Percentiles rank a stretch among this genome's conserved stretches.
phyloP scores from a whole-genome alignment of 805 yeast species.

The Kuraishia piskuri region DNA sequence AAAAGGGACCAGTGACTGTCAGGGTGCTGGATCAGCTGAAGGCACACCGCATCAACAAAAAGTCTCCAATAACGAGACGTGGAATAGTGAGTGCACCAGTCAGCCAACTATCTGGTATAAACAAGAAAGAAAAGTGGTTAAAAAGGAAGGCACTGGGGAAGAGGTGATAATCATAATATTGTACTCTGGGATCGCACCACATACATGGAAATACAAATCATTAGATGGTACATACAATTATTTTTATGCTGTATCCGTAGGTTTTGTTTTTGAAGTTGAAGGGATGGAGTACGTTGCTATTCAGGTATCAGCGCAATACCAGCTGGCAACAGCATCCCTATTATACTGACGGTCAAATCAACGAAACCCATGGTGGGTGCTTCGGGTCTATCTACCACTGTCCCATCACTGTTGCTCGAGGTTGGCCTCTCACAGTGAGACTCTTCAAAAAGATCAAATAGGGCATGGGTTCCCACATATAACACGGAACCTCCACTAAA shows the following conservation, averaged over 20 bases:
- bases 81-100: constrained; percentile 12
- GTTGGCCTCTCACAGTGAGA: constrained; percentile 1
- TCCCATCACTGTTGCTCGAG: background rate
- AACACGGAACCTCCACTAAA: constrained; percentile 69
- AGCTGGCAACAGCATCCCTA: constrained; percentile 21
- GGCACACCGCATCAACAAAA: background rate
- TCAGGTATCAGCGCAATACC: background rate
- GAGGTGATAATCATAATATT: background rate
- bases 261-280: background rate
- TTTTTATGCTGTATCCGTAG: background rate
- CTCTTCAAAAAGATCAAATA: constrained; percentile 26
- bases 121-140: constrained; percentile 9
- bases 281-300: background rate
- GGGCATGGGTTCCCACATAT: constrained; percentile 61
- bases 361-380: constrained; percentile 4
- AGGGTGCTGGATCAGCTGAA: constrained; percentile 17
- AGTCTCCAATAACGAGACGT: constrained; percentile 3
- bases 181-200: background rate
- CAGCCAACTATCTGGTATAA: constrained; percentile 10
- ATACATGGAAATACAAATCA: background rate
- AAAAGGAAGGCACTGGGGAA: constrained; percentile 9
- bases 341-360: constrained; percentile 11
- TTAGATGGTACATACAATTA: background rate
- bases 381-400: background rate
- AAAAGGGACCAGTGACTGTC: constrained; percentile 34